Percentiles rank a stretch among this genome's conserved stretches.
phyloP scores from a whole-genome alignment of 768 basidiomycete species.

The Suillus fuscotomentosus region DNA sequence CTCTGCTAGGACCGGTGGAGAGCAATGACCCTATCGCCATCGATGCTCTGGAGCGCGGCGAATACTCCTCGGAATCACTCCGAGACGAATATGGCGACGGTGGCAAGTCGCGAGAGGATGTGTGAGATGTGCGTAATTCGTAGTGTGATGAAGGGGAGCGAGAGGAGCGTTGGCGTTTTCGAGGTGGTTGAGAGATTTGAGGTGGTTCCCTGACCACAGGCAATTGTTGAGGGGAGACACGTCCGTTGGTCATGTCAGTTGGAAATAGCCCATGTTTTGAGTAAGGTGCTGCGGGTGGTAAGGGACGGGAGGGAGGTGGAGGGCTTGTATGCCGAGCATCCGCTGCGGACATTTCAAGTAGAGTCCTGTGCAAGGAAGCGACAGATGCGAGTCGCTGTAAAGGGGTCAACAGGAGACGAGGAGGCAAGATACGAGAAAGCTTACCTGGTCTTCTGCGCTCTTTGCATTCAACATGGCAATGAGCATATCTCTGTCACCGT shows the following conservation, averaged over 20 bases:
- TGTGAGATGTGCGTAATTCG: constrained; percentile 30
- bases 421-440: constrained; percentile 16
- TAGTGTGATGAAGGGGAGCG: constrained; percentile 50
- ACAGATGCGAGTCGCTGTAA: constrained; percentile 68
- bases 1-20: constrained; percentile 40
- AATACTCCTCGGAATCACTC: constrained; percentile 67
- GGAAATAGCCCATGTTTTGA: constrained; percentile 22
- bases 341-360: constrained; percentile 55
- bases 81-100: constrained; percentile 75
- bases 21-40: constrained; percentile 82
- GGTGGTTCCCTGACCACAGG: constrained; percentile 26
- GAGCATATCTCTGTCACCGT: constrained; percentile 90
- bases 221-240: constrained; percentile 11
- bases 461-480: constrained; percentile 91
- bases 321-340: constrained; percentile 31
- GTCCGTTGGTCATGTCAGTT: constrained; percentile 16
- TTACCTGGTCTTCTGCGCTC: constrained; percentile 88
- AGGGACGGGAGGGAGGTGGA: constrained; percentile 24
- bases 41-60: constrained; percentile 67
- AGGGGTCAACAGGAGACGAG: constrained; percentile 7
- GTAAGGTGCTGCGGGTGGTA: constrained; percentile 41
- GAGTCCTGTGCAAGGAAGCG: constrained; percentile 65
- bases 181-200: constrained; percentile 41
- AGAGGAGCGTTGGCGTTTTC: constrained; percentile 65
- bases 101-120: constrained; percentile 50